Evolutionary conservation across 164 flowering plant genomes (phyloP), one percentile per base, ranked within the genome.

Genomic region (Chimonanthus salicifolius): DNA sequence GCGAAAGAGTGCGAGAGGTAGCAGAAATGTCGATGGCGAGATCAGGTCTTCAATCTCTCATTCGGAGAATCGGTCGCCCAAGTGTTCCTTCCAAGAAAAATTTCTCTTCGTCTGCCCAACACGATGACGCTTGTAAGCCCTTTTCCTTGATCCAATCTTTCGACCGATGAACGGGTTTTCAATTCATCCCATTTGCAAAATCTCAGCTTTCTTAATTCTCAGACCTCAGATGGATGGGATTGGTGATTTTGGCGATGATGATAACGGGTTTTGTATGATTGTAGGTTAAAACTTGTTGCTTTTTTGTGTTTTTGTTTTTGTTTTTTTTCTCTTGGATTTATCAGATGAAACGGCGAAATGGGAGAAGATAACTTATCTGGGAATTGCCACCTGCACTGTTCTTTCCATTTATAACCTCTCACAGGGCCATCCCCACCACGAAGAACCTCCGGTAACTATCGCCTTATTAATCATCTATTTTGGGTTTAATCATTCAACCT

Each of bases 351-450:
- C 94, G 47, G 81, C 84, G 2, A 95, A 95, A 78, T 95, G 99
- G 98, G 94, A 95, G 83, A 95, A 88, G 85, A 93, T 93, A 66
- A 88, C 98, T 2, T 90, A 88, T 75, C 43, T 72, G 2, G 98
- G 98, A 47, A 83, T 85, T 69, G 88, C 67, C 5, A 13, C 84
- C 4, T 90, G 97, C 84, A 83, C 94, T 51, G 47, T 65, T 71
- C 77, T 93, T 5, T 87, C 92, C 0, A 4, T 85, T 69, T 81
- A 71, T 78, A 80, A 64, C 75, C 83, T 95, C 4, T 90, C 98
- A 16, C 90, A 88, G 87, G 90, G 90, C 67, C 98, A 92, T 80
- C 94, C 81, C 11, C 99, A 95, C 81, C 45, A 18, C 62, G 92
- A 87, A 0, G 90, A 87, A 68, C 96, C 91, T 76, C 94, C 97